Percentiles rank a stretch among this genome's conserved stretches.
These are phyloP conservation scores for Hanseniaspora guilliermondii DNA, from an alignment of 805 yeast genomes.

Conservation along the genomic window DNA sequence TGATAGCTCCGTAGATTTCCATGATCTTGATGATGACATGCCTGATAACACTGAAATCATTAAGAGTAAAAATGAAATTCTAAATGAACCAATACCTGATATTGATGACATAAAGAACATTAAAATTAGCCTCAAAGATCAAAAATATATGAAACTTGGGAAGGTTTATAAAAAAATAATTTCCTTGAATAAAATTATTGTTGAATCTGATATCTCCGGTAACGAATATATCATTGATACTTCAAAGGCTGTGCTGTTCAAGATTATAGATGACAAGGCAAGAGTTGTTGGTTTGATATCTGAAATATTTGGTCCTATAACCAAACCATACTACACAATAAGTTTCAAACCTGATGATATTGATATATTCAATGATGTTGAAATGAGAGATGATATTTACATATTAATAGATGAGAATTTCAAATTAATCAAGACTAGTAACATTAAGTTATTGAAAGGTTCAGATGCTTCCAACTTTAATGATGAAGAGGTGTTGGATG, in stretches of 20 bases:
- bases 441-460: conserved; percentile 56
- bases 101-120: conserved; percentile 50
- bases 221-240: conserved; percentile 8
- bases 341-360: conserved; percentile 32
- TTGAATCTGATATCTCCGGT: conserved; percentile 40
- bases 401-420: conserved; percentile 10
- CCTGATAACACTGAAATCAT: conserved; percentile 45
- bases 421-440: conserved; percentile 6
- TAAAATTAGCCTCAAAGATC: conserved; percentile 43
- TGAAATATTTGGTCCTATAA: conserved; percentile 83
- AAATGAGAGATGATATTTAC: neutral
- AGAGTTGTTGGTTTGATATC: conserved; percentile 62
- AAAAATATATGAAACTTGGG: conserved; percentile 23
- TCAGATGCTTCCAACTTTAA: conserved; percentile 90
- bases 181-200: conserved; percentile 30
- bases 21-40: conserved; percentile 17
- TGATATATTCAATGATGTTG: conserved; percentile 15
- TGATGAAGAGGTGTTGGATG: conserved; percentile 79
- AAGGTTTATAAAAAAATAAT: conserved; percentile 7
- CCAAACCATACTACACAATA: conserved; percentile 69
- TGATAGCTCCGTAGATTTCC: conserved; percentile 10
- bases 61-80: conserved; percentile 61
- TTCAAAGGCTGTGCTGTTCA: neutral
- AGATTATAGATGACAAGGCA: conserved; percentile 21
- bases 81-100: conserved; percentile 53